phyloP scores from a whole-genome alignment of 1,284 basidiomycete genomes.

The Calocybe gambosa region DNA sequence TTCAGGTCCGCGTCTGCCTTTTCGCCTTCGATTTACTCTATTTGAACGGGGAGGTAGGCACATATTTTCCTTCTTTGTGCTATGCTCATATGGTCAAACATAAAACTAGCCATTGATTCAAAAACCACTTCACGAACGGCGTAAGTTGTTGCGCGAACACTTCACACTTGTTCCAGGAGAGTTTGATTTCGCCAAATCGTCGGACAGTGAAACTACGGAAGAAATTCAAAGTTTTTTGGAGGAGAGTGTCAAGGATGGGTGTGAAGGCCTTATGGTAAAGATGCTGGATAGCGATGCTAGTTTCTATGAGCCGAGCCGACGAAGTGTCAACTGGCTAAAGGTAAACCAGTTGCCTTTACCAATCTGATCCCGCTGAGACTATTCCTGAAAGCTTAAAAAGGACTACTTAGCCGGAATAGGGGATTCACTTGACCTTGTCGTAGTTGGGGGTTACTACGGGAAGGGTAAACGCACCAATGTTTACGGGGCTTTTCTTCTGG shows the following conservation, averaged over 20 bases:
- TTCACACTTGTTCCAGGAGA: conserved; percentile 85
- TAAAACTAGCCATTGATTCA: conserved; percentile 56
- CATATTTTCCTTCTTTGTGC: background rate
- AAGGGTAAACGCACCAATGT: conserved; percentile 97
- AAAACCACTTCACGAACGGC: conserved; percentile 65
- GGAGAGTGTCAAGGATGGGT: conserved; percentile 95
- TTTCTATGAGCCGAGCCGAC: conserved; percentile 91
- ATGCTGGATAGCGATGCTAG: conserved; percentile 91
- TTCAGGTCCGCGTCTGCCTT: conserved; percentile 92
- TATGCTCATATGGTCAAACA: conserved; percentile 6
- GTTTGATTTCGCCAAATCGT: conserved; percentile 89
- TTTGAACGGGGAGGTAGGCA: conserved; percentile 83
- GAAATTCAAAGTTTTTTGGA: conserved; percentile 96
- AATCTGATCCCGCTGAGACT: background rate
- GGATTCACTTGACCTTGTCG: conserved; percentile 95
- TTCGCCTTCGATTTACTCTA: conserved; percentile 96
- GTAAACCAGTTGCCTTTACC: conserved; percentile 33
- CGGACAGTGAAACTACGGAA: conserved; percentile 86
- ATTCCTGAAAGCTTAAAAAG: conserved; percentile 76
- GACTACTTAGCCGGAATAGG: conserved; percentile 97
- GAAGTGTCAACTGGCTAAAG: conserved; percentile 98
- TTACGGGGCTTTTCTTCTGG: conserved; percentile 93
- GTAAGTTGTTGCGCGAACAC: conserved; percentile 71
- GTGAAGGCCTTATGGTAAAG: conserved; percentile 99
- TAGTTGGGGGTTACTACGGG: conserved; percentile 95